Evolutionary conservation across 2,329 filamentous ascomycete genomes (phyloP), one percentile per base, ranked within the genome.

Genomic region (Sporothrix curviconia): DNA sequence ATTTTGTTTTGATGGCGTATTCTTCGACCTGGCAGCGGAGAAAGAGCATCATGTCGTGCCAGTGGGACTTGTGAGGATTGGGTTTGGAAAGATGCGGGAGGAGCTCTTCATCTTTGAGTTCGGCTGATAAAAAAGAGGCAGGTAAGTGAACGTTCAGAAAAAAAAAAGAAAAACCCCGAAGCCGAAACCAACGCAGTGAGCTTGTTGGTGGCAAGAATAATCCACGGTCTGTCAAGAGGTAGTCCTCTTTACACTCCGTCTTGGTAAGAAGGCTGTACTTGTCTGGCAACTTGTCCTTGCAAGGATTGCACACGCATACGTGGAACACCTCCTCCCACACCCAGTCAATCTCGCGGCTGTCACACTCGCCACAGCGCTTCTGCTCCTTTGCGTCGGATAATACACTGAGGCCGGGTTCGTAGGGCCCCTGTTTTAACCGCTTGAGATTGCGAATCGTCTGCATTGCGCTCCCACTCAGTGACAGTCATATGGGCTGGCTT

Each of bases 11-110:
- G 65, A 97, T 86, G 0, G 92, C 94, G 68, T 96, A 96, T 57
- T 91, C 90, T 68, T 99, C 94, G 2, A 99, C 89, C 68, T 99
- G 94, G 60, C 84, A 95, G 1, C 94, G 87, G 22, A 99, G 78
- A 69, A 94, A 99, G 2, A 99, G 81, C 86, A 96, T 96, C 94
- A 99, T 99, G 76, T 95, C 90, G 71, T 96, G 91, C 90, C 91
- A 99, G 59, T 92, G 91, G 0, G 88, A 85, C 70, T 96, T 96
- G 73, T 96, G 94, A 0, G 94, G 94, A 66, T 99, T 99, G 1
- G 94, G 92, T 34, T 86, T 86, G 55, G 89, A 87, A 8, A 99
- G 79, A 69, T 95, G 92, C 0, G 92, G 92, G 0, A 99, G 78
- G 1, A 99, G 77, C 15, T 92, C 87, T 58, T 84, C 81, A 67